Percentiles rank a stretch among this genome's conserved stretches.
phyloP scores from a whole-genome alignment of 1,284 basidiomycete genomes.

The Cystobasidium sp. region DNA sequence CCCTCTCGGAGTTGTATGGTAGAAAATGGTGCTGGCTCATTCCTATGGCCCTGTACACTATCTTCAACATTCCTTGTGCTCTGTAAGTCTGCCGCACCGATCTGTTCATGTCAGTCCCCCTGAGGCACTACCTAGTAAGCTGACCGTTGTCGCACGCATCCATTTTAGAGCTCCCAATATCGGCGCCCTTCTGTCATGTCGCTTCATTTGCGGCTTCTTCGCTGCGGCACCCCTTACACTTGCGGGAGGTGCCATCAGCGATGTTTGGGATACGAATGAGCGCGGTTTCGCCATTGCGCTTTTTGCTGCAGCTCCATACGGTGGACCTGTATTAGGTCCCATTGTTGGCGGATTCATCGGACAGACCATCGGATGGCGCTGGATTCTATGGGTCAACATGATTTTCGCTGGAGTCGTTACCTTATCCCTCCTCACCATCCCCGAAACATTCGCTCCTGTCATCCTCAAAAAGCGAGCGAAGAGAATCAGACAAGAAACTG shows the following conservation, averaged over 20 bases:
- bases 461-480: constrained; percentile 49
- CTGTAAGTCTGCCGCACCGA: constrained; percentile 46
- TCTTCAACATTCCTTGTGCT: constrained; percentile 42
- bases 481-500: constrained; percentile 61
- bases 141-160: constrained; percentile 70
- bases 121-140: constrained; percentile 53
- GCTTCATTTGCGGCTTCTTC: constrained; percentile 65
- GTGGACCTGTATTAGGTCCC: constrained; percentile 43
- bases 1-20: constrained; percentile 75
- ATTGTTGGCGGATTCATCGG: constrained; percentile 48
- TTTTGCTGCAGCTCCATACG: constrained; percentile 54
- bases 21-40: constrained; percentile 60
- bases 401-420: constrained; percentile 53
- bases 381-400: constrained; percentile 54
- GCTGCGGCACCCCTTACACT: constrained; percentile 60
- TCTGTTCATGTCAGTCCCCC: background rate
- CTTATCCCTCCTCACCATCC: constrained; percentile 61
- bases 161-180: constrained; percentile 61
- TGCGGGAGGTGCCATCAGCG: constrained; percentile 60
- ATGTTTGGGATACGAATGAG: constrained; percentile 59
- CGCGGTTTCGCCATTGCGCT: constrained; percentile 60
- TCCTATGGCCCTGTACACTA: constrained; percentile 13
- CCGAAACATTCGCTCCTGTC: constrained; percentile 63
- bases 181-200: constrained; percentile 67
- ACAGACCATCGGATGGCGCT: constrained; percentile 55